Percentiles rank a stretch among this genome's conserved stretches.
phyloP scores from a whole-genome alignment of 768 basidiomycete species.

The Tylopilus vinaceipallidus region DNA sequence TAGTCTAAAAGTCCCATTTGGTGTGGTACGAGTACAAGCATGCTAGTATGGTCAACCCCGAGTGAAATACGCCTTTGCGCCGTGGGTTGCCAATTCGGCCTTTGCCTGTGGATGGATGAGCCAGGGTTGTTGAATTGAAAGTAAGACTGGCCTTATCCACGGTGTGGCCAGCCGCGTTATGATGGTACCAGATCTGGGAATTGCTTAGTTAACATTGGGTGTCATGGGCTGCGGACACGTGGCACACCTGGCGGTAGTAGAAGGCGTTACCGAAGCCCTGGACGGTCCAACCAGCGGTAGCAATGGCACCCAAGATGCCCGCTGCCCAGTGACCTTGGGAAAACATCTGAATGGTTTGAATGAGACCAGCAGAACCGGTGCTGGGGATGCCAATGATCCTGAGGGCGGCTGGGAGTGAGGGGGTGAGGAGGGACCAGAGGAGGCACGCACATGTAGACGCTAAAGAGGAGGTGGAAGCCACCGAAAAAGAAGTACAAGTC shows the following conservation, averaged over 20 bases:
- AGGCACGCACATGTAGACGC: constrained; percentile 77
- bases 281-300: constrained; percentile 84
- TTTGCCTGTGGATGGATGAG: constrained; percentile 58
- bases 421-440: constrained; percentile 4
- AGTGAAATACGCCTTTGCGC: constrained; percentile 86
- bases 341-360: constrained; percentile 87
- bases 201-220: constrained; percentile 5
- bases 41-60: constrained; percentile 52
- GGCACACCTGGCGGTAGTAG: constrained; percentile 72
- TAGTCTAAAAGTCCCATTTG: constrained; percentile 3
- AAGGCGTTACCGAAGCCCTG: constrained; percentile 82
- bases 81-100: constrained; percentile 76
- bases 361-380: constrained; percentile 93
- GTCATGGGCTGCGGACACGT: constrained; percentile 15
- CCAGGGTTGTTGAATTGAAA: not conserved
- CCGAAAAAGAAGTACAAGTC: constrained; percentile 97
- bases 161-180: constrained; percentile 81
- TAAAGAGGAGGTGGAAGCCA: constrained; percentile 92
- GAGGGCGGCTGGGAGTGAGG: constrained; percentile 25
- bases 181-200: constrained; percentile 69
- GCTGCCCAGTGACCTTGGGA: constrained; percentile 68
- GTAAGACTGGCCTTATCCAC: constrained; percentile 68
- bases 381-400: constrained; percentile 96
- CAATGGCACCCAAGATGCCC: constrained; percentile 75
- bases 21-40: constrained; percentile 21